Conservation (phyloP, 2,329 filamentous ascomycete species). For the Pezicula neosporulosa region DNA sequence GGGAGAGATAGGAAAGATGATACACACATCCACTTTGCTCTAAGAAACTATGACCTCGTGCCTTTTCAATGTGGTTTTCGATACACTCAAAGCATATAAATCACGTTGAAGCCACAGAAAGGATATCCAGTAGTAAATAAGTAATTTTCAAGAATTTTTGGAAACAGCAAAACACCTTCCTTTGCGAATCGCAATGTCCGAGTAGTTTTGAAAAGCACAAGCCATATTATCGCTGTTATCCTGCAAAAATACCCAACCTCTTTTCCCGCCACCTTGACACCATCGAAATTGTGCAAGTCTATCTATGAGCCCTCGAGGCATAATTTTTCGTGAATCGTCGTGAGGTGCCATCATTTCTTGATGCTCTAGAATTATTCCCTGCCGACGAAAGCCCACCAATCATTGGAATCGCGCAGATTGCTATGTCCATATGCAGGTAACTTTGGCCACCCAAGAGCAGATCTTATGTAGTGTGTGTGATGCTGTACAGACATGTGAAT, state of each 20-base stretch:
- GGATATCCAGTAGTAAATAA: background rate
- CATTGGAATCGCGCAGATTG: background rate
- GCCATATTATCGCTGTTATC: background rate
- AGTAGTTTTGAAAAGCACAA: background rate
- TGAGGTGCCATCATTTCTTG: background rate
- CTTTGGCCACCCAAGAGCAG: conserved; percentile 2
- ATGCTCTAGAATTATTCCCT: background rate
- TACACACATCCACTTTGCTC: too few relatives aligned
- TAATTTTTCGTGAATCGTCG: background rate
- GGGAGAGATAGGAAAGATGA: too few relatives aligned
- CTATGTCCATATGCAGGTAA: background rate
- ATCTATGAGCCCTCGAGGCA: conserved; percentile 3
- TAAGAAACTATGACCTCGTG: too few relatives aligned
- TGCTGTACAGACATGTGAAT: background rate
- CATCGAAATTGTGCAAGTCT: conserved; percentile 6
- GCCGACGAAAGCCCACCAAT: background rate
- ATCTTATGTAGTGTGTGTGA: conserved; percentile 1
- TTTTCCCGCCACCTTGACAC: conserved; percentile 10
- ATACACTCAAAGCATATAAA: background rate
- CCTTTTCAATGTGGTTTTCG: too few relatives aligned
- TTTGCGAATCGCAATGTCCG: background rate
- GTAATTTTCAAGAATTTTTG: background rate
- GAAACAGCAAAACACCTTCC: background rate
- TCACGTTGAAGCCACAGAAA: too few relatives aligned
- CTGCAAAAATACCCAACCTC: conserved; percentile 5